These are phyloP conservation scores for Lachancea nothofagi DNA, from an alignment of 805 yeast species.

Conservation along the genomic window DNA sequence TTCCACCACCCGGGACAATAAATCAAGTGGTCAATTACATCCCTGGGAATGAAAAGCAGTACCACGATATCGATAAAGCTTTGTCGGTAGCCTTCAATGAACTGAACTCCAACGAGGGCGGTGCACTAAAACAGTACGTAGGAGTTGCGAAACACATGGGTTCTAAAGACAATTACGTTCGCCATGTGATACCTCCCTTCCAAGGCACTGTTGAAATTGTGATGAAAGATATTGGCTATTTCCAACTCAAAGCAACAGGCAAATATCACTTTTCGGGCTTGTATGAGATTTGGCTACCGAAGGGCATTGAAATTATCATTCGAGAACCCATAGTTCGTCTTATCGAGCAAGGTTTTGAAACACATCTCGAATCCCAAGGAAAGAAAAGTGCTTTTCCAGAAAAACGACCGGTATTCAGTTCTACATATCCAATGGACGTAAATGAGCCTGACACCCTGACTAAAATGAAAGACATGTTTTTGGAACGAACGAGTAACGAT, in stretches of 20 bases:
- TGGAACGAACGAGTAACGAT: conserved; percentile 24
- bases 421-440: conserved; percentile 25
- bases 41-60: conserved; percentile 36
- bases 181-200: conserved; percentile 65
- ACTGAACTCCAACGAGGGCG: conserved; percentile 19
- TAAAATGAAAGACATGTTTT: conserved; percentile 26
- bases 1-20: conserved; percentile 48
- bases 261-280: conserved; percentile 31
- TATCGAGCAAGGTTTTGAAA: conserved; percentile 26
- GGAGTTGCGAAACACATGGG: conserved; percentile 17
- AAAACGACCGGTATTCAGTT: conserved; percentile 24
- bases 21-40: conserved; percentile 44
- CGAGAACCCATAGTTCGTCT: conserved; percentile 44
- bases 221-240: conserved; percentile 56
- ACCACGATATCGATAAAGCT: conserved; percentile 33
- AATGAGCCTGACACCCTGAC: conserved; percentile 20
- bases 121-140: conserved; percentile 31
- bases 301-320: conserved; percentile 47
- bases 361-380: conserved; percentile 35
- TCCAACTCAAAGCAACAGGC: conserved; percentile 59
- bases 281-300: conserved; percentile 50
- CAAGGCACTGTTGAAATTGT: conserved; percentile 62
- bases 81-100: conserved; percentile 24
- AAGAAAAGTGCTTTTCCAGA: conserved; percentile 20
- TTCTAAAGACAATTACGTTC: conserved; percentile 27